Evolutionary conservation across 2,329 filamentous ascomycete genomes (phyloP), one percentile per base, ranked within the genome.

Genomic region (Fusarium verticillioides): DNA sequence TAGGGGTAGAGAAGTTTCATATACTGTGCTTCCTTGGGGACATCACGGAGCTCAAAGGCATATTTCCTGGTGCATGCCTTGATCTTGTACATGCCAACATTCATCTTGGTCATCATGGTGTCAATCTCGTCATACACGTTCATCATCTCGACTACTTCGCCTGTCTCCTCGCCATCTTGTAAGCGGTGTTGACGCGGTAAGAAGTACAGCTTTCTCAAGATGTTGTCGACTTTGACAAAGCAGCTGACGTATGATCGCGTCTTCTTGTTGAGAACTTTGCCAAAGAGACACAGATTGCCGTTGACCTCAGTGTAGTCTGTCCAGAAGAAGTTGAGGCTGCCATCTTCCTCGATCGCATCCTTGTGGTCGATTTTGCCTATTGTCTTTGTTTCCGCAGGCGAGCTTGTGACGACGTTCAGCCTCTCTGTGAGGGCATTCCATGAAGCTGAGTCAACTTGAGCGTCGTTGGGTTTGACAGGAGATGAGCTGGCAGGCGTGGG

Each of bases 1-100:
- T 99, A 99, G 8, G 96, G 94, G 79, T 99, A 99, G 28, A 98
- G 87, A n/a, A 98, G 87, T 82, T 99, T 98, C 73, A 99, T 87
- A 79, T 99, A 99, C 73, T 97, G 91, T 3, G 90, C 91, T 82
- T 98, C 94, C 79, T 92, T 95, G 3, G 96, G 96, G 63, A 99
- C 91, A 60, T 91, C 93, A 2, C 92, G 89, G 59, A 99, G 84
- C 81, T 99, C 96, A 81, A 99, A 99, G 2, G 96, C 96, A 79
- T 99, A 99, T 81, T 97, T 98, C 71, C 96, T 89, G 12, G 90
- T 92, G 82, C 92, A 96, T 9, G 91, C 87, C 84, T 98, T 99
- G 85, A 97, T 96, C 85, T 97, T 98, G 87, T 96, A 93, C 89
- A 95, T 93, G 50, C 88, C 89, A 58, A 98, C 95, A 62, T 92